phyloP scores from a whole-genome alignment of 768 basidiomycete genomes.

The Cyclocybe cylindracea region DNA sequence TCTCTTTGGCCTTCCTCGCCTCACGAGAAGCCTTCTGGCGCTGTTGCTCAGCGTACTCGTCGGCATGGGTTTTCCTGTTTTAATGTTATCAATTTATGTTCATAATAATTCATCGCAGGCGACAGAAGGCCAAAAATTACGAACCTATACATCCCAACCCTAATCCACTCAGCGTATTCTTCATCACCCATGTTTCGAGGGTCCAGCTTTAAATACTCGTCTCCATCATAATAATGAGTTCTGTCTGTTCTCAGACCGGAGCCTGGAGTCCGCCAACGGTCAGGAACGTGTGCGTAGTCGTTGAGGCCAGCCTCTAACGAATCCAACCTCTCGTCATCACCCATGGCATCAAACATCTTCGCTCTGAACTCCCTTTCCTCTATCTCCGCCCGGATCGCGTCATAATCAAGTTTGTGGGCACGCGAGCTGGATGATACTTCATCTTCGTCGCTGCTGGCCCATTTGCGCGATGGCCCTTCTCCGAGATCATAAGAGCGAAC shows the following conservation, averaged over 20 bases:
- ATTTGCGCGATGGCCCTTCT: constrained; percentile 37
- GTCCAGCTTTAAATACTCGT: constrained; percentile 43
- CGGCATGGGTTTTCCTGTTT: constrained; percentile 64
- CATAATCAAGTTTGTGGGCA: constrained; percentile 41
- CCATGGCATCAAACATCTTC: constrained; percentile 72
- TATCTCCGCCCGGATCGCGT: constrained; percentile 48
- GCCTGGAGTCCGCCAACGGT: constrained; percentile 54
- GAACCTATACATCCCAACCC: constrained; percentile 83
- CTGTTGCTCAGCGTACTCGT: constrained; percentile 63
- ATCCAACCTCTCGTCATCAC: constrained; percentile 71
- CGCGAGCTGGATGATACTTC: constrained; percentile 18
- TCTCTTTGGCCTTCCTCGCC: constrained; percentile 54
- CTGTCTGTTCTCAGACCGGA: constrained; percentile 23
- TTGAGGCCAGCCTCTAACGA: constrained; percentile 64
- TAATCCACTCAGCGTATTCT: constrained; percentile 85
- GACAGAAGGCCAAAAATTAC: constrained; percentile 16
- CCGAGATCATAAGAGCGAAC: constrained; percentile 16
- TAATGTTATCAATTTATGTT: constrained; percentile 3
- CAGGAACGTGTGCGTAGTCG: constrained; percentile 70
- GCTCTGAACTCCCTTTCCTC: constrained; percentile 72
- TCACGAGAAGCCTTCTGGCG: constrained; percentile 54
- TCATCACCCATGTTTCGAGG: constrained; percentile 74
- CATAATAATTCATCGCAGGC: constrained; percentile 3
- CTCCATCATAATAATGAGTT: constrained; percentile 26
- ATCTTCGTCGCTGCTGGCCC: constrained; percentile 53